Evolutionary conservation across 345 rosid genomes (phyloP).

Genomic region (Euphorbia peplus): DNA sequence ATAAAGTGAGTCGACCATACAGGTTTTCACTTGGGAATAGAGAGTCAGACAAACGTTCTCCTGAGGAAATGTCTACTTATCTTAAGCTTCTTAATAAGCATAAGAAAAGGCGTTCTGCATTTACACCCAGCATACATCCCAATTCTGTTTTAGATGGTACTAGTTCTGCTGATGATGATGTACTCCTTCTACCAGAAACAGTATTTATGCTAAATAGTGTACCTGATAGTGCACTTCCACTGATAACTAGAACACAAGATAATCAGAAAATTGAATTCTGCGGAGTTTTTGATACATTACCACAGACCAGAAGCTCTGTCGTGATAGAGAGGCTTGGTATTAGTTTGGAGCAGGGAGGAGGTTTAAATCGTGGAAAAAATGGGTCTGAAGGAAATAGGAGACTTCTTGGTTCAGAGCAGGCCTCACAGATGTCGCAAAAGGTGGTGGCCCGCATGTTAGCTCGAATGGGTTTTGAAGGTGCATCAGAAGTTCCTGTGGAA

Average conservation of each 20-base stretch:
- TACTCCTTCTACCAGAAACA: conserved; percentile 67
- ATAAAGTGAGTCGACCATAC: conserved; percentile 48
- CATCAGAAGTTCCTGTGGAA: conserved; percentile 79
- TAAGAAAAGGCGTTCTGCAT: conserved; percentile 67
- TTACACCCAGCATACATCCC: conserved; percentile 37
- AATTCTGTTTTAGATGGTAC: conserved; percentile 43
- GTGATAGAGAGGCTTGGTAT: conserved; percentile 87
- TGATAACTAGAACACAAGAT: conserved; percentile 34
- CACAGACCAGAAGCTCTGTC: conserved; percentile 67
- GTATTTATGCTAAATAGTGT: conserved; percentile 75
- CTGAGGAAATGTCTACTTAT: conserved; percentile 73
- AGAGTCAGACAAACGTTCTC: conserved; percentile 67
- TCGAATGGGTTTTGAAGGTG: conserved; percentile 65
- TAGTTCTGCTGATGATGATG: conserved; percentile 50
- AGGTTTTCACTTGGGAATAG: conserved; percentile 51
- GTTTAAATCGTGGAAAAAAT: conserved; percentile 49
- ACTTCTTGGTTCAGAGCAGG: conserved; percentile 70
- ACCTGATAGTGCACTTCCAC: conserved; percentile 70
- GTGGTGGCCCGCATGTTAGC: conserved; percentile 62
- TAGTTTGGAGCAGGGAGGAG: conserved; percentile 70
- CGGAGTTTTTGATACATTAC: conserved; percentile 74
- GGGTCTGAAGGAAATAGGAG: conserved; percentile 42
- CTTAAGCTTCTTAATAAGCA: conserved; percentile 53
- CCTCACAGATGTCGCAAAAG: conserved; percentile 53
- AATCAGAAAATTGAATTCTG: conserved; percentile 48